Percentiles rank a stretch among this genome's conserved stretches.
Conservation (phyloP, 176 grass and related monocot genomes). For the Ananas comosus region DNA sequence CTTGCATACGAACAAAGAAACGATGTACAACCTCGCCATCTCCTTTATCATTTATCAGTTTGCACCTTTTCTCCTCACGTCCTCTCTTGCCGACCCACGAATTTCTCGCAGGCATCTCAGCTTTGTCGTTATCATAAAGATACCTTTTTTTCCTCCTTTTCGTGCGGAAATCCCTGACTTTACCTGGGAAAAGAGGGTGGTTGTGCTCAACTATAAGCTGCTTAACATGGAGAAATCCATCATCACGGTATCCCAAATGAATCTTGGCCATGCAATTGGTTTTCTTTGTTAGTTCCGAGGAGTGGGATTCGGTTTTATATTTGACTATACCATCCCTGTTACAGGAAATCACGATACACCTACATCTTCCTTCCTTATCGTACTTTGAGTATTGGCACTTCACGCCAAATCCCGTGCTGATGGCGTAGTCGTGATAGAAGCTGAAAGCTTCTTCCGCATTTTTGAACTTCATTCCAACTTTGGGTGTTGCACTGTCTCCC, state of each 20-base stretch:
- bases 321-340: constrained; percentile 11
- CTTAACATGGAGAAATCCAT: constrained; percentile 6
- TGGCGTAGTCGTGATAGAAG: constrained; percentile 3
- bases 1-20: constrained; percentile 17
- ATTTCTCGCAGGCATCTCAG: neutral
- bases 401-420: constrained; percentile 1
- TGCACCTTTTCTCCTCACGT: neutral
- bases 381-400: constrained; percentile 4
- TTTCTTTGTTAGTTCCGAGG: neutral
- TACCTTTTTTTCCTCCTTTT: constrained; percentile 3
- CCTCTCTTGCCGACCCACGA: neutral
- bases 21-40: constrained; percentile 18
- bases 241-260: constrained; percentile 2
- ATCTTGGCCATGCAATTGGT: constrained; percentile 9
- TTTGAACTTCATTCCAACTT: constrained; percentile 6
- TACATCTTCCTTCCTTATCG: constrained; percentile 3
- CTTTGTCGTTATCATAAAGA: constrained; percentile 3
- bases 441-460: constrained; percentile 6
- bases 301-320: constrained; percentile 3
- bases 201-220: constrained; percentile 10
- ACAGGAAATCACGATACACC: constrained; percentile 4
- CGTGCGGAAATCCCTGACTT: neutral
- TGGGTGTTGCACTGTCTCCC: neutral
- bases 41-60: constrained; percentile 11
- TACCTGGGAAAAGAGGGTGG: constrained; percentile 5